These are phyloP conservation scores for Neopestalotiopsis sp. DNA, from an alignment of 2,329 filamentous ascomycete species.

Conservation along the genomic window DNA sequence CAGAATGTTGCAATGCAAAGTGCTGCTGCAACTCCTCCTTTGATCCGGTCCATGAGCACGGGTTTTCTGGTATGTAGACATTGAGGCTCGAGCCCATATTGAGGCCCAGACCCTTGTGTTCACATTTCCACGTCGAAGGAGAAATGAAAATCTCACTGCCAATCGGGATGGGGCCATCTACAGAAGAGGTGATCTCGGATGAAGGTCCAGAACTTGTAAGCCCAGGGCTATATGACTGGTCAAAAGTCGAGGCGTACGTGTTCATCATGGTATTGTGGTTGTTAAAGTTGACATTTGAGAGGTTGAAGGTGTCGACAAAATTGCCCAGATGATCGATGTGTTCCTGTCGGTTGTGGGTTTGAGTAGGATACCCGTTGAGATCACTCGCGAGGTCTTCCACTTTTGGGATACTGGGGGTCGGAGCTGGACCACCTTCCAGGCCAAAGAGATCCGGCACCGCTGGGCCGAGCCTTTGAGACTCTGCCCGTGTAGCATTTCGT, in stretches of 20 bases:
- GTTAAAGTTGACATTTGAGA: constrained; percentile 9
- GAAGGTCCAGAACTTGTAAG: not conserved
- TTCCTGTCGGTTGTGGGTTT: constrained; percentile 8
- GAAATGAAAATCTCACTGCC: constrained; percentile 15
- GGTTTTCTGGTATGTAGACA: constrained; percentile 20
- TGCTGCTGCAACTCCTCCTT: constrained; percentile 29
- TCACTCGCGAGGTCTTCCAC: constrained; percentile 16
- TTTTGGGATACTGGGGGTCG: not conserved
- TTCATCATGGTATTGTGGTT: not conserved
- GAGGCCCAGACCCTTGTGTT: constrained; percentile 24
- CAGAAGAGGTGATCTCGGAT: not conserved
- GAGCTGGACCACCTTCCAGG: not conserved
- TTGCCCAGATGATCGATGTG: constrained; percentile 1
- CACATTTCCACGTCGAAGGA: constrained; percentile 29
- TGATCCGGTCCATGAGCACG: constrained; percentile 35
- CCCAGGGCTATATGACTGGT: constrained; percentile 19
- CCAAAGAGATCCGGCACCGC: not conserved
- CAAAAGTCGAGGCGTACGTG: not conserved
- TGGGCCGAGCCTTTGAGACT: not conserved
- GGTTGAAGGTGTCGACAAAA: constrained; percentile 12
- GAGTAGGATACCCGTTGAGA: not conserved
- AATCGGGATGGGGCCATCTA: constrained; percentile 14
- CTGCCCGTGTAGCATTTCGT: not conserved
- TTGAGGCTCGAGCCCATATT: constrained; percentile 15
- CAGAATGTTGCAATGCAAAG: constrained; percentile 29